A percentile compares a stretch with the other conserved stretches of the same genome.
These are phyloP conservation scores for Datura wrightii DNA, from an alignment of 257 asterid genomes.

Conservation along the genomic window DNA sequence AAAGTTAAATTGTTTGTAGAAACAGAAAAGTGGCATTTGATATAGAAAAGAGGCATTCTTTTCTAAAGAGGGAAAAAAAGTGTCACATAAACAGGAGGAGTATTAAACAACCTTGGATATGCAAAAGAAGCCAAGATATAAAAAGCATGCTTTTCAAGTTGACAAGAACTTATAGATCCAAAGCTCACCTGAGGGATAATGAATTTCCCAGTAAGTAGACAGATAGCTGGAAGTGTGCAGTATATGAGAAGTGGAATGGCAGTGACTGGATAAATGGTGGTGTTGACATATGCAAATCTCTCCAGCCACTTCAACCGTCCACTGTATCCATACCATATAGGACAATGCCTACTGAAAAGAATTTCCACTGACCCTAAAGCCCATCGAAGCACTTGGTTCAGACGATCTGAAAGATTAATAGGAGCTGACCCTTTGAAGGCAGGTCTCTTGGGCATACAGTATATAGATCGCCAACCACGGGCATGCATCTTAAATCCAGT, in stretches of 20 bases:
- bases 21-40: neutral
- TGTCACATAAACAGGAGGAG: neutral
- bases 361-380: slow-evolving; percentile 98
- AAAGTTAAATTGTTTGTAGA: neutral
- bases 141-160: neutral
- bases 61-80: neutral
- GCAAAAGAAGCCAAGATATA: neutral
- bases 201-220: slow-evolving; percentile 92
- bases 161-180: slow-evolving; percentile 9
- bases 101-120: neutral
- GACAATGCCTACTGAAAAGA: slow-evolving; percentile 93
- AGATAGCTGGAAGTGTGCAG: slow-evolving; percentile 92
- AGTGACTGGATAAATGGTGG: slow-evolving; percentile 91
- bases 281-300: slow-evolving; percentile 91
- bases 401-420: slow-evolving; percentile 96
- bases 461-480: slow-evolving; percentile 97
- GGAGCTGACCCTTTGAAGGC: slow-evolving; percentile 99
- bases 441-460: slow-evolving; percentile 91
- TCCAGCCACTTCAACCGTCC: slow-evolving; percentile 97
- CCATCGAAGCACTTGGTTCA: slow-evolving; percentile 99
- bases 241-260: slow-evolving; percentile 84
- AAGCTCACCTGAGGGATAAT: slow-evolving; percentile 88
- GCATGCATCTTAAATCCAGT: slow-evolving; percentile 99
- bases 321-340: slow-evolving; percentile 91
- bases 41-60: neutral